Evolutionary conservation across 345 rosid species (phyloP).

Genomic region (Hevea brasiliensis): DNA sequence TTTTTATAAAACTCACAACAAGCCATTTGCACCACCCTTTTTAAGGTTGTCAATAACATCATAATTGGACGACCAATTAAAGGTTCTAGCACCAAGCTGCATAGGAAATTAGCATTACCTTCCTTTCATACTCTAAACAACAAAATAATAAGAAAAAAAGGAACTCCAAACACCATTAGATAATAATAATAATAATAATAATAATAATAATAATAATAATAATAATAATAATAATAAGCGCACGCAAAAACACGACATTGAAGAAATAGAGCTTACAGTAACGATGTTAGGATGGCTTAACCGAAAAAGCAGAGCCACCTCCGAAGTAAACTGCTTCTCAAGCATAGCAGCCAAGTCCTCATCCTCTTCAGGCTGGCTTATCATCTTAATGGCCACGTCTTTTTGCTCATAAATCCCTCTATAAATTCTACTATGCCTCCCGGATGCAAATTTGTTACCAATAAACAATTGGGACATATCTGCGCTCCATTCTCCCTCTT

Average conservation of each 20-base stretch:
- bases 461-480: slow-evolving; percentile 75
- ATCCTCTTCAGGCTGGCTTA: slow-evolving; percentile 78
- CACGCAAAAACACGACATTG: background rate
- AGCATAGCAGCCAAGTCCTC: slow-evolving; percentile 55
- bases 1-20: too few relatives aligned
- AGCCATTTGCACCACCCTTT: slow-evolving; percentile 3
- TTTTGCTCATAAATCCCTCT: slow-evolving; percentile 67
- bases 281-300: slow-evolving; percentile 65
- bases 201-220: too few relatives aligned
- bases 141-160: slow-evolving; percentile 1
- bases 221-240: too few relatives aligned
- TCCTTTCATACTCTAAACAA: background rate
- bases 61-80: slow-evolving; percentile 4
- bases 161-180: too few relatives aligned
- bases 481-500: slow-evolving; percentile 71
- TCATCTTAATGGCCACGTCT: slow-evolving; percentile 74
- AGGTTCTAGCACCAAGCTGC: background rate
- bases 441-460: slow-evolving; percentile 70
- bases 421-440: slow-evolving; percentile 79
- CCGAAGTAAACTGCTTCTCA: slow-evolving; percentile 69
- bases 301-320: slow-evolving; percentile 62
- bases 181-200: too few relatives aligned
- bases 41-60: slow-evolving; percentile 6
- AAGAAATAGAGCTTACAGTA: slow-evolving; percentile 45
- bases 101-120: background rate